Percentiles rank a stretch among this genome's conserved stretches.
phyloP scores from a whole-genome alignment of 2,329 filamentous ascomycete species.

The Chrysosporium keratinophilum region DNA sequence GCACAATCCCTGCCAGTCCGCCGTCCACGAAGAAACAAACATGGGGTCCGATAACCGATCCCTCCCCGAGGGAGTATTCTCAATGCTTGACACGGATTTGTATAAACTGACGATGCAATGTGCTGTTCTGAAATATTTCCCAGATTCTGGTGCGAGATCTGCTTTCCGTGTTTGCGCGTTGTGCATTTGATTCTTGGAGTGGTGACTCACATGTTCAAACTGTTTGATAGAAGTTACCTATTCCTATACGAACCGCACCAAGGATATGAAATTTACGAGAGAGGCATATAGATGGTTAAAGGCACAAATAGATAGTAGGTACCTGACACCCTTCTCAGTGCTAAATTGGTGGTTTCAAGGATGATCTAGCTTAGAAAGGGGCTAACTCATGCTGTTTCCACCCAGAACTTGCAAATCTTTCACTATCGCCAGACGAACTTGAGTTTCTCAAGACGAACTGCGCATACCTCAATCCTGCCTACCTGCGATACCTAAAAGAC shows the following conservation, averaged over 20 bases:
- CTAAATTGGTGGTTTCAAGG: too few relatives aligned
- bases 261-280: slow-evolving; percentile 80
- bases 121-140: slow-evolving; percentile 85
- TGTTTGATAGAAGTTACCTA: slow-evolving; percentile 63
- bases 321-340: too few relatives aligned
- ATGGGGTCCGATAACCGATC: slow-evolving; percentile 5
- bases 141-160: slow-evolving; percentile 42
- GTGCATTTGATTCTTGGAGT: neutral
- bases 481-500: slow-evolving; percentile 68
- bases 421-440: slow-evolving; percentile 67
- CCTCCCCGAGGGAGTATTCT: slow-evolving; percentile 60
- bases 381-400: neutral
- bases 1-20: neutral
- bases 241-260: slow-evolving; percentile 88
- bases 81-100: slow-evolving; percentile 71
- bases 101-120: slow-evolving; percentile 99
- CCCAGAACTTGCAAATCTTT: slow-evolving; percentile 72
- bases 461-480: slow-evolving; percentile 65
- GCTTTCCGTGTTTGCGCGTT: neutral
- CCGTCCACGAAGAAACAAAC: neutral
- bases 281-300: slow-evolving; percentile 76
- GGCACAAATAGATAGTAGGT: slow-evolving; percentile 66
- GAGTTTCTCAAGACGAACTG: slow-evolving; percentile 68
- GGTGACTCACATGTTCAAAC: neutral
- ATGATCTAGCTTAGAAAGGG: neutral